Base-by-base conservation (phyloP, 2,329 filamentous ascomycete species). In the Fusarium virguliforme region DNA sequence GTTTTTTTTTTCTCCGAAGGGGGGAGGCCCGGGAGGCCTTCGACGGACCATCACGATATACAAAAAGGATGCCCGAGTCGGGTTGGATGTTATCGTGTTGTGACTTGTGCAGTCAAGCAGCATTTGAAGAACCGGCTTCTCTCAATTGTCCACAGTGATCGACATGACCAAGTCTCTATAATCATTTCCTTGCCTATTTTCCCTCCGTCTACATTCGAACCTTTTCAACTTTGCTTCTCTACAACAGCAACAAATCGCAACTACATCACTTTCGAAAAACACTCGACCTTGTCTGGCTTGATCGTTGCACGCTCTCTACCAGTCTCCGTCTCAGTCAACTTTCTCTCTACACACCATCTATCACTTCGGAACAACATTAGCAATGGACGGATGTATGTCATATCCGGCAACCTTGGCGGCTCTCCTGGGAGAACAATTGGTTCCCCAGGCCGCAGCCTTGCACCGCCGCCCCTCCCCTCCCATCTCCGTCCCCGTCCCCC, bases 361-460 rank as follows among this genome's bases (percentile, higher is more conserved):
- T 37, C 57, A 61, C 59, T 38, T 32, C 48, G 56, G 64, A 55
- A 6, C 32, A 54, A 38, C 35, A 32, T 34, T 57, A 35, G 59
- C 48, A 63, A 76, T 76, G 74, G 74, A 76, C 70, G 74, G 74
- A 62, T 75, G 74, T 76, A 76, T 51, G 74, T 74, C 48, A 56
- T 70, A 55, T 43, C 64, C 60, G 10, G 22, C 40, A 62, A 46
- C 26, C 40, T 60, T 67, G 61, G 58, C 64, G 60, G 32, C 38
- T 51, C n/a, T 26, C 60, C 38, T 43, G 37, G 18, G 58, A 60
- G 37, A 24, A 37, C 64, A 61, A 67, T 60, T 48, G 60, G 60
- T 46, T 22, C 60, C 60, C 26, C 48, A 26, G 57, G 28, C 24
- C 41, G 24, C 46, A 46, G 41, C 56, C 56, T 59, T 61, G 50